These are phyloP conservation scores for Chrysosporium keratinophilum DNA, from an alignment of 2,329 filamentous ascomycete species.

Conservation along the genomic window DNA sequence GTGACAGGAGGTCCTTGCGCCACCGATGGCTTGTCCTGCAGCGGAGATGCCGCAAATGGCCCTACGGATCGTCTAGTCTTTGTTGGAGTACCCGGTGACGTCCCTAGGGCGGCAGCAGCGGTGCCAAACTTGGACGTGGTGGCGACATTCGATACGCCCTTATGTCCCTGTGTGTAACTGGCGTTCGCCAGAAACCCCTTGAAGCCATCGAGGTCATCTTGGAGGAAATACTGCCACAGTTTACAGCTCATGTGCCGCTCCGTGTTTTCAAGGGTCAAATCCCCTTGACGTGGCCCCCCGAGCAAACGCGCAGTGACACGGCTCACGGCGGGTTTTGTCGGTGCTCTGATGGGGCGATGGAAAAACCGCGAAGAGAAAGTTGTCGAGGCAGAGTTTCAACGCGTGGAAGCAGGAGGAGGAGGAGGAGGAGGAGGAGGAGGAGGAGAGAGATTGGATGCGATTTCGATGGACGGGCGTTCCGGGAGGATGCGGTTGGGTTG, in stretches of 20 bases:
- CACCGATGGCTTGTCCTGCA: slow-evolving; percentile 29
- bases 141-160: slow-evolving; percentile 18
- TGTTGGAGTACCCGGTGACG: slow-evolving; percentile 30
- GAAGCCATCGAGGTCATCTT: slow-evolving; percentile 96
- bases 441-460: background rate
- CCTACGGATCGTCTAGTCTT: slow-evolving; percentile 39
- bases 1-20: slow-evolving; percentile 19
- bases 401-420: too few species aligned
- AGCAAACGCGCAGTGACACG: slow-evolving; percentile 12
- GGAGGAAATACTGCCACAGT: slow-evolving; percentile 93
- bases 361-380: background rate
- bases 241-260: slow-evolving; percentile 76
- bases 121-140: slow-evolving; percentile 23
- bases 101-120: slow-evolving; percentile 23
- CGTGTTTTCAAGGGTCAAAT: slow-evolving; percentile 13
- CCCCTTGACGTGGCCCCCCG: slow-evolving; percentile 2
- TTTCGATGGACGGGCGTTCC: background rate
- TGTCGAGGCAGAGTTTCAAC: background rate
- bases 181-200: slow-evolving; percentile 72
- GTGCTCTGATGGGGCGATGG: slow-evolving; percentile 4
- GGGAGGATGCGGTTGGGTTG: background rate
- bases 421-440: too few species aligned
- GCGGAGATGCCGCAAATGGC: slow-evolving; percentile 39
- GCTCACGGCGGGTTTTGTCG: slow-evolving; percentile 8
- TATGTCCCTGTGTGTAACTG: slow-evolving; percentile 40